Evolutionary conservation across 345 rosid genomes (phyloP), one percentile per base, ranked within the genome.

Genomic region (Salix dunnii): DNA sequence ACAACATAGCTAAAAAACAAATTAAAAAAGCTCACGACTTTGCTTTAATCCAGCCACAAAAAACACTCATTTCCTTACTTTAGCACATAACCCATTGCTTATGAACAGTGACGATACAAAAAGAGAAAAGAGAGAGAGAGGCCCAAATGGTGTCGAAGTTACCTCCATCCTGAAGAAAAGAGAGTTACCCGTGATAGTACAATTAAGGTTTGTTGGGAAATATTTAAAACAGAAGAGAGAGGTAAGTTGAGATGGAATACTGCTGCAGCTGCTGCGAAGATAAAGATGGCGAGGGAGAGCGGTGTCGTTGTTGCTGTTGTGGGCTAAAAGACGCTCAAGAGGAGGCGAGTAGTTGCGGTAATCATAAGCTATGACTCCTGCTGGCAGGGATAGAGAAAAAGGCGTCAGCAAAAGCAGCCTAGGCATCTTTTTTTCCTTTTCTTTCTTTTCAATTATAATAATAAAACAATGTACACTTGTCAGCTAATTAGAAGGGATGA

Each of bases 91-190:
- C 64, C 35, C 31, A 27, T 31, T 40, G 16, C 18, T 62, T 2
- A 55, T 6, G 10, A 58, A 9, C 62, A 3, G 27, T 9, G 65
- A 1, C 18, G 17, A 27, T n/a, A 40, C 16, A 51, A 10, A 4
- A 2, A 0, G 13, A 12, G 14, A 28, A 53, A 18, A 49, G 51
- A 67, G 76, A 49, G 53, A 69, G 36, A 55, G 17, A 28, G n/a
- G n/a, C 46, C 7, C 23, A 7, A 38, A 43, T 25, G 25, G 13
- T 28, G 13, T 36, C 4, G 28, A 23, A n/a, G 38, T 55, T 82
- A 94, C 98, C 98, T 91, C 91, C 98, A 91, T 94, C 82, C 73
- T 70, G 80, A 76, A 84, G 78, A 78, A 82, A 31, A 76, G 65
- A 67, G 67, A 78, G 81, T 85, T 84, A 7, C 91, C 90, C 84